Evolutionary conservation across 108 stramenopile species (phyloP).

Genomic region (Nitzschia inconspicua): DNA sequence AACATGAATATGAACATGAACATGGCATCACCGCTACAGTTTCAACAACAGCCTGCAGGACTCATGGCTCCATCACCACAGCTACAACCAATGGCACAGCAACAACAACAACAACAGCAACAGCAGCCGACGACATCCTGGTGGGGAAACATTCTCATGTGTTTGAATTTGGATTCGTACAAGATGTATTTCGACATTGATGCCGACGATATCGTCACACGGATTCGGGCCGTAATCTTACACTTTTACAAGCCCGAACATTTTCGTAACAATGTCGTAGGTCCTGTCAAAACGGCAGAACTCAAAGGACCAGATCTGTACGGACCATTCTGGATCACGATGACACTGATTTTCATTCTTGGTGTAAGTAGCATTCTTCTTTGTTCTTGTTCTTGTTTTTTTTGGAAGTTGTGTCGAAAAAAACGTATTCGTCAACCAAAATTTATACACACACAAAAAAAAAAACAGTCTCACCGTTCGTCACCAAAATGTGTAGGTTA

Average conservation of each 20-base stretch:
- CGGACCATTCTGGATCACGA: slow-evolving; percentile 82
- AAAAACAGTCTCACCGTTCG: neutral
- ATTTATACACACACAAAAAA: neutral
- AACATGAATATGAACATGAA: slow-evolving; percentile 1
- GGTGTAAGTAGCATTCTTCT: slow-evolving; percentile 45
- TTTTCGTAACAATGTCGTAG: slow-evolving; percentile 69
- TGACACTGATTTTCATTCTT: slow-evolving; percentile 72
- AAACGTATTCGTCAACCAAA: neutral
- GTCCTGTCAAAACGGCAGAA: slow-evolving; percentile 8
- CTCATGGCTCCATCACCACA: slow-evolving; percentile 14
- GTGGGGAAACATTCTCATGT: slow-evolving; percentile 29
- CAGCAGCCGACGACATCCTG: slow-evolving; percentile 2
- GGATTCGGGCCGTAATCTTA: slow-evolving; percentile 38
- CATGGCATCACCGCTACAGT: too few species aligned
- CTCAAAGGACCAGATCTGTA: slow-evolving; percentile 83
- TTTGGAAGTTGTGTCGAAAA: neutral
- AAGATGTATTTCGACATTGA: slow-evolving; percentile 51
- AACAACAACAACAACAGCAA: slow-evolving; percentile 5
- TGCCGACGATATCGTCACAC: slow-evolving; percentile 37
- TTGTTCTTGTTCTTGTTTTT: neutral
- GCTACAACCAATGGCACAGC: neutral
- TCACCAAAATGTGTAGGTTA: slow-evolving; percentile 13
- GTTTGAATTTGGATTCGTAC: slow-evolving; percentile 41
- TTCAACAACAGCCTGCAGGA: too few species aligned
- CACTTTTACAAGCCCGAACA: slow-evolving; percentile 59